Evolutionary conservation across 2,329 filamentous ascomycete genomes (phyloP).

Genomic region (Neonectria punicea): DNA sequence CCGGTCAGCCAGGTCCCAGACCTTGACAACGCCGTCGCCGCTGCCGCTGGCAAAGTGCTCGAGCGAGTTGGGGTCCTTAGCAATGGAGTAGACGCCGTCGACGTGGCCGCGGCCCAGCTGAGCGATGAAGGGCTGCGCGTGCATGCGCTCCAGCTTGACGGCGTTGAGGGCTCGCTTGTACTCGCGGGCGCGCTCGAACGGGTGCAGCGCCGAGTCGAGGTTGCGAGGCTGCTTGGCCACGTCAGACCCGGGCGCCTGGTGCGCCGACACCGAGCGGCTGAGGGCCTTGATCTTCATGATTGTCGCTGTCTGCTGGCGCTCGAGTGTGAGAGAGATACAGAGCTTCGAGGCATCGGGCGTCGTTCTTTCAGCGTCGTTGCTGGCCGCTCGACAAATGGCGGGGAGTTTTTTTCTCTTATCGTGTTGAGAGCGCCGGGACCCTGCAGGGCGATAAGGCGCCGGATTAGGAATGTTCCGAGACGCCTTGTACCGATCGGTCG

Average conservation of each 20-base stretch:
- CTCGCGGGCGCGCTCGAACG: slow-evolving; percentile 90
- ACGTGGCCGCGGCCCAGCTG: slow-evolving; percentile 92
- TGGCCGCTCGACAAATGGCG: slow-evolving; percentile 33
- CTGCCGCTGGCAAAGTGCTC: slow-evolving; percentile 83
- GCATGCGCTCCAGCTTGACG: slow-evolving; percentile 94
- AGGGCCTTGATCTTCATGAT: slow-evolving; percentile 73
- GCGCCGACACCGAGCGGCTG: slow-evolving; percentile 70
- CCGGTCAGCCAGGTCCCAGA: slow-evolving; percentile 81
- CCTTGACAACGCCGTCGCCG: slow-evolving; percentile 93
- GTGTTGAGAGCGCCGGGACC: slow-evolving; percentile 13
- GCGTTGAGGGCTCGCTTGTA: slow-evolving; percentile 72
- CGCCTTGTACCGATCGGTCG: slow-evolving; percentile 29
- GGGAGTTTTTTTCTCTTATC: slow-evolving; percentile 48
- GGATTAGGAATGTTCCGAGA: slow-evolving; percentile 47
- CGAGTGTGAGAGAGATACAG: background rate
- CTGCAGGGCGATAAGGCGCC: slow-evolving; percentile 42
- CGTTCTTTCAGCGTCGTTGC: slow-evolving; percentile 7
- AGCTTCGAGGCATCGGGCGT: slow-evolving; percentile 1
- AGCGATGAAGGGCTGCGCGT: slow-evolving; percentile 77
- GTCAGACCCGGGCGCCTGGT: slow-evolving; percentile 74
- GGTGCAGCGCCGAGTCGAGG: slow-evolving; percentile 86
- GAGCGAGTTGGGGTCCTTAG: slow-evolving; percentile 80
- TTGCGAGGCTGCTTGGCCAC: slow-evolving; percentile 74
- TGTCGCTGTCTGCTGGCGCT: slow-evolving; percentile 8
- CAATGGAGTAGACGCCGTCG: slow-evolving; percentile 83